A percentile compares a stretch with the other conserved stretches of the same genome.
Evolutionary conservation across 306 rosid genomes (phyloP).

Genomic region (Lupinus albus): DNA sequence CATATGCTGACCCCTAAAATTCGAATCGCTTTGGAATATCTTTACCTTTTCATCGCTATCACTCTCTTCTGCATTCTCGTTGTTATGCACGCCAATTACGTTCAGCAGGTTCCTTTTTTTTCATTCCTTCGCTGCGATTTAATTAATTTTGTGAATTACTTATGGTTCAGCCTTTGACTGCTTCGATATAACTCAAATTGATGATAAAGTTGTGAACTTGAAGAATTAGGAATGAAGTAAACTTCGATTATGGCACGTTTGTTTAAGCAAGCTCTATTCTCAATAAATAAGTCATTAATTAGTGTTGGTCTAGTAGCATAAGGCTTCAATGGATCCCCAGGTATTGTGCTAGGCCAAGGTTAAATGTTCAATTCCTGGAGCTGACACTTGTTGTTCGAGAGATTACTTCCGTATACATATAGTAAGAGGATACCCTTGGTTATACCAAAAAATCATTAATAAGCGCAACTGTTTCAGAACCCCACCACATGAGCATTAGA

Average conservation of each 20-base stretch:
- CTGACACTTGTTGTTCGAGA: too few species aligned
- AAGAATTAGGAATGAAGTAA: neutral
- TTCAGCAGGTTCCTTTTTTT: conserved; percentile 49
- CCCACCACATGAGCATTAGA: neutral
- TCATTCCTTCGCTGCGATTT: neutral
- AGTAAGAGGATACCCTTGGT: too few species aligned
- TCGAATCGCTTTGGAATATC: conserved; percentile 85
- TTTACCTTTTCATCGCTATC: conserved; percentile 73
- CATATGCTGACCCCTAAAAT: conserved; percentile 90
- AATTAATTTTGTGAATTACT: neutral
- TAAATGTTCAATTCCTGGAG: too few species aligned
- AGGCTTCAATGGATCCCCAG: too few species aligned
- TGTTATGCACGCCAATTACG: conserved; percentile 99
- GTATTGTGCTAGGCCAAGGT: too few species aligned
- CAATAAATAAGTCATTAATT: too few species aligned
- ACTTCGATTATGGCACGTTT: too few species aligned
- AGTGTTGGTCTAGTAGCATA: too few species aligned
- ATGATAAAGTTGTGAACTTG: conserved; percentile 7
- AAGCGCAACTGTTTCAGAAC: neutral
- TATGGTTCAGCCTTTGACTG: conserved; percentile 15
- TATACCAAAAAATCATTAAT: neutral
- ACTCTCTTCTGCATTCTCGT: conserved; percentile 91
- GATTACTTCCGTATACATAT: too few species aligned
- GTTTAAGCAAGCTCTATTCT: too few species aligned
- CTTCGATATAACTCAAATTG: neutral